Evolutionary conservation across 176 grass and related monocot genomes (phyloP).

Genomic region (Zoysia japonica): DNA sequence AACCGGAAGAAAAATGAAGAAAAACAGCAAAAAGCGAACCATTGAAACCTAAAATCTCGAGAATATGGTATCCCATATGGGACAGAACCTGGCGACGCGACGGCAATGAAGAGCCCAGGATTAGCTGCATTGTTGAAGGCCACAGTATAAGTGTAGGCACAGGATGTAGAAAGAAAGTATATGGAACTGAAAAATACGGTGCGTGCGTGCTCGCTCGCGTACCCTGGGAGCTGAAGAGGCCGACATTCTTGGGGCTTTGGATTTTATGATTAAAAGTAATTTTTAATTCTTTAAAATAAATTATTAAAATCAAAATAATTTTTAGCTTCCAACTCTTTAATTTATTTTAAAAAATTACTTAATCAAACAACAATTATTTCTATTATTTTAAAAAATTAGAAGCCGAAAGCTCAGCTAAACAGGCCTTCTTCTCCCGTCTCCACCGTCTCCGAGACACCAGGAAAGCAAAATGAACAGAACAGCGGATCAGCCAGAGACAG

Average conservation of each 20-base stretch:
- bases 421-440: background rate
- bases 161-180: conserved; percentile 19
- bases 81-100: conserved; percentile 84
- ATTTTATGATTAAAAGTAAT: too few species aligned
- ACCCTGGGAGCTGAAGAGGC: conserved; percentile 52
- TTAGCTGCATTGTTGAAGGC: conserved; percentile 52
- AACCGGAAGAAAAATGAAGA: background rate
- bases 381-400: too few species aligned
- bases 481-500: background rate
- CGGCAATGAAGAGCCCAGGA: conserved; percentile 79
- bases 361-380: too few species aligned
- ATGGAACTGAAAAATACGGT: background rate
- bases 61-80: conserved; percentile 79
- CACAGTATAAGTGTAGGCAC: background rate
- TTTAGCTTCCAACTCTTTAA: too few species aligned
- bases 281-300: too few species aligned
- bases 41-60: background rate
- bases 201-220: conserved; percentile 5
- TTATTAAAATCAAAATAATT: too few species aligned
- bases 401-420: too few species aligned
- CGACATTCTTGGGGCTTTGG: conserved; percentile 50
- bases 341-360: too few species aligned
- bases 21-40: conserved; percentile 7
- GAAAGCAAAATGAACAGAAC: background rate
- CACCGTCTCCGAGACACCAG: conserved; percentile 16